Evolutionary conservation across 805 yeast genomes (phyloP).

Genomic region (Nakazawaea wyomingensis): DNA sequence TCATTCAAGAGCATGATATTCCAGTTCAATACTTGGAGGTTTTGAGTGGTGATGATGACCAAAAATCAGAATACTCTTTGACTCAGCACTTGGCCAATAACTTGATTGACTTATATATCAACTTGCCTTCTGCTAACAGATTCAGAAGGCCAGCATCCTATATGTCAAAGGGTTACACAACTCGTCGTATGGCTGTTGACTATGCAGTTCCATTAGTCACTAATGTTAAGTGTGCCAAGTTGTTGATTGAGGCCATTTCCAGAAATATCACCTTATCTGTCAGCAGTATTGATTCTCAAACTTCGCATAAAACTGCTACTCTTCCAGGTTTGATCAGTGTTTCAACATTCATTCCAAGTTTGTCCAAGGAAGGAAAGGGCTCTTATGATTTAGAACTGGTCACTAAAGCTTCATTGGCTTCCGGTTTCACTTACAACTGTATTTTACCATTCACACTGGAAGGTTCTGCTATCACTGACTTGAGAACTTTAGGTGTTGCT

Average conservation of each 20-base stretch:
- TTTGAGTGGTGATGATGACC: constrained; percentile 62
- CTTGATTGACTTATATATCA: constrained; percentile 92
- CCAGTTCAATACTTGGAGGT: constrained; percentile 96
- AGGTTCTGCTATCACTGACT: constrained; percentile 63
- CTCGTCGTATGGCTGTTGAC: constrained; percentile 99
- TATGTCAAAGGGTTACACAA: constrained; percentile 94
- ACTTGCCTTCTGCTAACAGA: constrained; percentile 93
- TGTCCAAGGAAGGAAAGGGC: constrained; percentile 37
- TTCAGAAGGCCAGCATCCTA: constrained; percentile 98
- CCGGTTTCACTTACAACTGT: constrained; percentile 87
- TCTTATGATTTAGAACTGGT: constrained; percentile 58
- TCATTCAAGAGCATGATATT: constrained; percentile 88
- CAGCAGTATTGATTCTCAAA: constrained; percentile 77
- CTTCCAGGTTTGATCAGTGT: constrained; percentile 87
- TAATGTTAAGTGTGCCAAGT: constrained; percentile 94
- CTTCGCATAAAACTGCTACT: constrained; percentile 76
- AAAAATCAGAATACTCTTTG: constrained; percentile 89
- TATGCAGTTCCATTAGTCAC: constrained; percentile 97
- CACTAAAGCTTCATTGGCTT: constrained; percentile 64
- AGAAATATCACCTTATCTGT: constrained; percentile 66
- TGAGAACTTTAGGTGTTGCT: constrained; percentile 60
- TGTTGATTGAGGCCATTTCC: constrained; percentile 89
- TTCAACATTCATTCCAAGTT: constrained; percentile 70
- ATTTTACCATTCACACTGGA: constrained; percentile 66
- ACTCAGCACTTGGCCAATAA: constrained; percentile 96